Evolutionary conservation across 192 early-diverging fungal species (phyloP).

Genomic region (Linnemannia schmuckeri): DNA sequence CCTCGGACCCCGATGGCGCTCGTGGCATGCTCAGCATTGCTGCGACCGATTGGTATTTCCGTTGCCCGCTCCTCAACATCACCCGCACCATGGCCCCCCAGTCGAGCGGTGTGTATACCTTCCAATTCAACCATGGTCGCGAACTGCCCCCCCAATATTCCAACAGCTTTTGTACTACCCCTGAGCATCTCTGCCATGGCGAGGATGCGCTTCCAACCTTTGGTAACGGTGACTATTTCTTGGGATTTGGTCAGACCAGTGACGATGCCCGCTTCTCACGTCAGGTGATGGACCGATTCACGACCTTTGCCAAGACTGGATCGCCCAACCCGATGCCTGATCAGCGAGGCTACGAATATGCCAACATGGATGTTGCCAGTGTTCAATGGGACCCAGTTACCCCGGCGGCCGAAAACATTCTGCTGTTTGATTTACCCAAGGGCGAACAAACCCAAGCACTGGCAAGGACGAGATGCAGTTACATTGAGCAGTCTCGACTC

Average conservation of each 20-base stretch:
- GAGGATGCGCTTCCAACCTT: slow-evolving; percentile 16
- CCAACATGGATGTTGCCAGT: not conserved
- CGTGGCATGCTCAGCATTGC: not conserved
- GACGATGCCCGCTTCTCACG: slow-evolving; percentile 33
- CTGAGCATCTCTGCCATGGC: slow-evolving; percentile 8
- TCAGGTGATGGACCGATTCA: slow-evolving; percentile 20
- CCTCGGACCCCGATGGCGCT: slow-evolving; percentile 4
- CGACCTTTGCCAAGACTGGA: slow-evolving; percentile 25
- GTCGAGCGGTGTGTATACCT: not conserved
- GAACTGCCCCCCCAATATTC: not conserved
- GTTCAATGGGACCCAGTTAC: not conserved
- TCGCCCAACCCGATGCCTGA: slow-evolving; percentile 2
- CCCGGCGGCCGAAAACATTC: not conserved
- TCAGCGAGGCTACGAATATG: not conserved
- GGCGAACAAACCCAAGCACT: not conserved
- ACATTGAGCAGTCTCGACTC: not conserved
- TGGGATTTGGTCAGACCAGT: not conserved
- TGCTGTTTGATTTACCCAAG: not conserved
- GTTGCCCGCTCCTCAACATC: slow-evolving; percentile 4
- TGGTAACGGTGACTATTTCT: not conserved
- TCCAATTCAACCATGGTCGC: slow-evolving; percentile 5
- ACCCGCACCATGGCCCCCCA: not conserved
- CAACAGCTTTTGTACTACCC: not conserved
- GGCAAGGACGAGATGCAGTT: not conserved
- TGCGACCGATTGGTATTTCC: slow-evolving; percentile 2